These are phyloP conservation scores for Zymoseptoria brevis DNA, from an alignment of 2,329 filamentous ascomycete genomes.

Conservation along the genomic window DNA sequence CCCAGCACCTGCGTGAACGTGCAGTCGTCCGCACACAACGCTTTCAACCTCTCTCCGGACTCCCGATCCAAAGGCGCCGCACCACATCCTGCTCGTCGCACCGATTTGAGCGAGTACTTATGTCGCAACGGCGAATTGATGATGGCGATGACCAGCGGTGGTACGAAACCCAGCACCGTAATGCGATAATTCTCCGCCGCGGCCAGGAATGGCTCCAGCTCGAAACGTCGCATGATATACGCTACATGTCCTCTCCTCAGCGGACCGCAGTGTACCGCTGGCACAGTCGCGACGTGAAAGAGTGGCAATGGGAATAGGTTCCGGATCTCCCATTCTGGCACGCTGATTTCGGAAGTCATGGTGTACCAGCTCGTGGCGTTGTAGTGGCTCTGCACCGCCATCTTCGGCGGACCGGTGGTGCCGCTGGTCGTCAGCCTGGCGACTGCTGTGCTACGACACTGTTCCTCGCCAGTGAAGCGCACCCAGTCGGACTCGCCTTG, in stretches of 20 bases:
- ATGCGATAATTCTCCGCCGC: slow-evolving; percentile 18
- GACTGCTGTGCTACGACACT: slow-evolving; percentile 32
- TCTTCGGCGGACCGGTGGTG: slow-evolving; percentile 2
- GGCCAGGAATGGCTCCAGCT: slow-evolving; percentile 5
- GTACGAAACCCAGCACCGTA: slow-evolving; percentile 35
- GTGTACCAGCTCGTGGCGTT: slow-evolving; percentile 2
- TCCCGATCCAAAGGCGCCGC: slow-evolving; percentile 42
- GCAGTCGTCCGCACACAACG: slow-evolving; percentile 31
- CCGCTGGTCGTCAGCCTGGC: slow-evolving; percentile 1
- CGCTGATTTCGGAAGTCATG: not conserved
- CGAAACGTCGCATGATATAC: slow-evolving; percentile 4
- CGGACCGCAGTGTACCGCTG: slow-evolving; percentile 28
- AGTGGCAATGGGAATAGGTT: slow-evolving; percentile 32
- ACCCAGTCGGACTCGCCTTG: slow-evolving; percentile 4
- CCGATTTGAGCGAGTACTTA: slow-evolving; percentile 36
- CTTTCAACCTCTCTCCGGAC: slow-evolving; percentile 37
- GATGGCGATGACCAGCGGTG: slow-evolving; percentile 34
- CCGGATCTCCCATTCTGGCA: not conserved
- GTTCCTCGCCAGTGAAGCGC: not conserved
- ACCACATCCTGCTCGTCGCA: slow-evolving; percentile 25
- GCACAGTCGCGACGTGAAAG: slow-evolving; percentile 43
- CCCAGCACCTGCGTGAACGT: slow-evolving; percentile 41
- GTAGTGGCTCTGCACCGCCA: slow-evolving; percentile 4
- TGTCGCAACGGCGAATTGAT: slow-evolving; percentile 40
- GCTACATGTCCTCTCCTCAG: not conserved